Conservation (phyloP, 2,329 filamentous ascomycete genomes). For the Beauveria sp. region DNA sequence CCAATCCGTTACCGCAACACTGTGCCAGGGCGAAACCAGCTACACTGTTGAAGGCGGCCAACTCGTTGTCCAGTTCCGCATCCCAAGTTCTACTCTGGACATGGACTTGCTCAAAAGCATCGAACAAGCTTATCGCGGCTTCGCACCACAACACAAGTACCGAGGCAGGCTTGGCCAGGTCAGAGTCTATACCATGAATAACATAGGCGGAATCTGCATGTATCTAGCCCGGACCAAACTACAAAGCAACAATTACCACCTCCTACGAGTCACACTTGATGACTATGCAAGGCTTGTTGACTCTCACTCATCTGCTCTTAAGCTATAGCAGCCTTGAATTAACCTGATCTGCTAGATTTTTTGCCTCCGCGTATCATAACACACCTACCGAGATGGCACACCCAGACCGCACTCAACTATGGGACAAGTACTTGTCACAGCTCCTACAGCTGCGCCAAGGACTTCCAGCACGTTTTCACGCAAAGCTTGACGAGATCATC, state of each 20-base stretch:
- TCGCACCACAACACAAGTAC: conserved; percentile 12
- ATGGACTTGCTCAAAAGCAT: conserved; percentile 12
- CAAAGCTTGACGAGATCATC: conserved; percentile 12
- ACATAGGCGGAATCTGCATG: conserved; percentile 13
- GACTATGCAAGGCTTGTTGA: conserved; percentile 14
- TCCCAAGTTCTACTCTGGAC: conserved; percentile 1
- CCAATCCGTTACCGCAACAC: neutral
- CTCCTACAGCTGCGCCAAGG: conserved; percentile 12
- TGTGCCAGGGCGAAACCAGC: conserved; percentile 14
- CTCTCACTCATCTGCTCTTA: neutral
- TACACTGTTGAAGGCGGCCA: conserved; percentile 15
- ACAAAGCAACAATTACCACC: conserved; percentile 3
- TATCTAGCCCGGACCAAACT: conserved; percentile 10
- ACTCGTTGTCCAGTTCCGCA: conserved; percentile 16
- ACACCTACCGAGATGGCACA: neutral
- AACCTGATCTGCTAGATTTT: conserved; percentile 13
- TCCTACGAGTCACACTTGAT: conserved; percentile 5
- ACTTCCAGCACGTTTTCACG: conserved; percentile 12
- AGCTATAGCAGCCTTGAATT: neutral
- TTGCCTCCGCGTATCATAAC: conserved; percentile 15
- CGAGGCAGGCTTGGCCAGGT: conserved; percentile 10
- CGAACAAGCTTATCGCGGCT: conserved; percentile 10
- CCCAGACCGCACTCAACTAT: conserved; percentile 7
- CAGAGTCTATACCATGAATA: conserved; percentile 14
- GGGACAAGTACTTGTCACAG: conserved; percentile 10